Evolutionary conservation across 1,284 basidiomycete genomes (phyloP).

Genomic region (Papiliotrema terrestris): DNA sequence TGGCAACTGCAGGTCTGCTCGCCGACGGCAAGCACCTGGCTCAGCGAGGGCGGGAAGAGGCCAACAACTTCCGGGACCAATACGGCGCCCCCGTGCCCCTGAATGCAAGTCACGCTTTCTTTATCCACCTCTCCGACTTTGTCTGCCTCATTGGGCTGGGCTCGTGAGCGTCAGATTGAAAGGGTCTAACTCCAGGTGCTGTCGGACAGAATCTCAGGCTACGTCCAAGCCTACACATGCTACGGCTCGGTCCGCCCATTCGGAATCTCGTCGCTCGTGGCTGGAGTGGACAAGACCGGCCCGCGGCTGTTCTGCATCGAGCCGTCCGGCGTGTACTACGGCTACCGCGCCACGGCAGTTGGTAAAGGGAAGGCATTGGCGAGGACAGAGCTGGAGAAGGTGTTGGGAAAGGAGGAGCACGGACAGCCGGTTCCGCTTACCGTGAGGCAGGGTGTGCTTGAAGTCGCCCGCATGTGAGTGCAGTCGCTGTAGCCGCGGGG

Average conservation of each 20-base stretch:
- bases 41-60: conserved; percentile 81
- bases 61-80: conserved; percentile 67
- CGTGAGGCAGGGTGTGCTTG: conserved; percentile 75
- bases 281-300: conserved; percentile 81
- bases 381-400: conserved; percentile 97
- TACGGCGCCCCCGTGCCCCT: conserved; percentile 75
- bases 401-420: conserved; percentile 49
- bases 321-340: conserved; percentile 90
- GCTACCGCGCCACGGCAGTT: conserved; percentile 88
- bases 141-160: no score
- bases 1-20: conserved; percentile 88
- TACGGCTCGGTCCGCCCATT: conserved; percentile 98
- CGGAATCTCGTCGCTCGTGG: conserved; percentile 88
- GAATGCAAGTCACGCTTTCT: conserved; percentile 58
- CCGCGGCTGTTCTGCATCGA: conserved; percentile 89
- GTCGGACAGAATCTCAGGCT: conserved; percentile 78
- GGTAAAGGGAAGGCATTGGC: conserved; percentile 96
- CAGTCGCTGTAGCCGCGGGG: no score
- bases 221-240: conserved; percentile 93
- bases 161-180: background rate
- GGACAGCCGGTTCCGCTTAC: conserved; percentile 48
- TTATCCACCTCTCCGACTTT: background rate
- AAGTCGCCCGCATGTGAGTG: conserved; percentile 92
- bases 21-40: conserved; percentile 92
- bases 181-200: conserved; percentile 57